Conservation (phyloP, 768 basidiomycete species). For the Psilocybe subaeruginosa region DNA sequence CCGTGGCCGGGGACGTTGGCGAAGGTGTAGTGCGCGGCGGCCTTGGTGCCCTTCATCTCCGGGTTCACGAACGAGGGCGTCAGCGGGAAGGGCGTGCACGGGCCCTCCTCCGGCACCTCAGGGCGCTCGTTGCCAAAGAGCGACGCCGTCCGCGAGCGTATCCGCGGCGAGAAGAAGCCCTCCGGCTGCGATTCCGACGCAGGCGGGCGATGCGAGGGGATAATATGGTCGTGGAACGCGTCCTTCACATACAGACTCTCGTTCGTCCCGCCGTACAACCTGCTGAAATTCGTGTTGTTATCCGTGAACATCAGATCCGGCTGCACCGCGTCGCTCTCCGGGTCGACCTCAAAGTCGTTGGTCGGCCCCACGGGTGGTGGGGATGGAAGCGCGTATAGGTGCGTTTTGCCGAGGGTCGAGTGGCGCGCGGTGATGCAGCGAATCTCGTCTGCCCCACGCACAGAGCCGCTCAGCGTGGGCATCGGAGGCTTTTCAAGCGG, state of each 20-base stretch:
- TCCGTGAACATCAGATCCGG: conserved; percentile 94
- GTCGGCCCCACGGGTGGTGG: conserved; percentile 86
- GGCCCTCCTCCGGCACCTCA: conserved; percentile 52
- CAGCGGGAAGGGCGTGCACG: conserved; percentile 61
- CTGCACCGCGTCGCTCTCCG: conserved; percentile 68
- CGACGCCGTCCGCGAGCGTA: conserved; percentile 53
- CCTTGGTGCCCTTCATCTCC: conserved; percentile 85
- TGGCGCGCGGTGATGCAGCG: conserved; percentile 75
- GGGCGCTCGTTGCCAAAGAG: conserved; percentile 39
- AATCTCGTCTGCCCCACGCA: conserved; percentile 49
- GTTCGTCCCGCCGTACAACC: conserved; percentile 91
- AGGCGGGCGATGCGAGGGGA: conserved; percentile 79
- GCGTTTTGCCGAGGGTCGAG: conserved; percentile 70
- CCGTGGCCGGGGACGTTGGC: conserved; percentile 85
- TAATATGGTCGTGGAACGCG: conserved; percentile 97
- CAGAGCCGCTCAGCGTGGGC: conserved; percentile 61
- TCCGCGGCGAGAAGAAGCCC: conserved; percentile 49
- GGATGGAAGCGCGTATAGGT: conserved; percentile 89
- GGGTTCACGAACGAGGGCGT: conserved; percentile 79
- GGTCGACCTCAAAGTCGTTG: conserved; percentile 64
- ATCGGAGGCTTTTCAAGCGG: conserved; percentile 63
- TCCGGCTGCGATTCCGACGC: conserved; percentile 45
- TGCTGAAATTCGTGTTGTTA: conserved; percentile 94
- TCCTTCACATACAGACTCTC: conserved; percentile 87
- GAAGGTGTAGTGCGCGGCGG: conserved; percentile 91